These are phyloP conservation scores for Paramecium sonneborni DNA, from an alignment of 73 alveolate genomes.

Conservation along the genomic window DNA sequence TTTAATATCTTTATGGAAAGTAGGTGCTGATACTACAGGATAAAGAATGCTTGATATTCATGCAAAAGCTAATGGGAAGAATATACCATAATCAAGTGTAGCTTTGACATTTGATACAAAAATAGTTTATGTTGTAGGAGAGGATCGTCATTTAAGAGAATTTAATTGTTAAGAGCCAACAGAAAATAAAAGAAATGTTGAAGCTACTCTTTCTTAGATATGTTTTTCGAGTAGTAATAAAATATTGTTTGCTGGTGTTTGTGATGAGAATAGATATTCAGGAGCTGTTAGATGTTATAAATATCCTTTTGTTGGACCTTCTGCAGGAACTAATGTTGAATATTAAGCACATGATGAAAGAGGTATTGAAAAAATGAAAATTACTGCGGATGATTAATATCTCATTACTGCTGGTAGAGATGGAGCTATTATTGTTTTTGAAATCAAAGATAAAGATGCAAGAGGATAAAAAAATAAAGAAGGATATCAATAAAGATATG, in stretches of 20 bases:
- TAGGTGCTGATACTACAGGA: slow-evolving; percentile 71
- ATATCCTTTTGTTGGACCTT: slow-evolving; percentile 67
- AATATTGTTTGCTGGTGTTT: slow-evolving; percentile 89
- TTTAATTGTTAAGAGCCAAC: slow-evolving; percentile 36
- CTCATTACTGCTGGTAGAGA: slow-evolving; percentile 86
- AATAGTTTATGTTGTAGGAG: slow-evolving; percentile 79
- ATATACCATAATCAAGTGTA: slow-evolving; percentile 71
- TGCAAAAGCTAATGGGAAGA: slow-evolving; percentile 65
- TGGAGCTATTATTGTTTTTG: slow-evolving; percentile 83
- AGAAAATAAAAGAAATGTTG: slow-evolving; percentile 75
- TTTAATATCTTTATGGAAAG: slow-evolving; percentile 79
- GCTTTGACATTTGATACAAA: slow-evolving; percentile 63
- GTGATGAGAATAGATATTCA: slow-evolving; percentile 86
- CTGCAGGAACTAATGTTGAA: slow-evolving; percentile 69
- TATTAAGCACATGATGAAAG: slow-evolving; percentile 88
- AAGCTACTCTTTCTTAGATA: slow-evolving; percentile 78
- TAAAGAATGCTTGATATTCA: slow-evolving; percentile 70
- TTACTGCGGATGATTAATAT: slow-evolving; percentile 86
- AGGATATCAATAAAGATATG: slow-evolving; percentile 61
- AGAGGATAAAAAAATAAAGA: slow-evolving; percentile 81
- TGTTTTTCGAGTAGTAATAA: slow-evolving; percentile 88
- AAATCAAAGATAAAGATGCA: slow-evolving; percentile 84
- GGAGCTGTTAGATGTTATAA: slow-evolving; percentile 71
- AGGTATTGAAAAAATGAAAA: slow-evolving; percentile 89
- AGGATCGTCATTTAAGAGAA: slow-evolving; percentile 75